A percentile compares a stretch with the other conserved stretches of the same genome.
Conservation (phyloP, 1,139 yeast species). For the Saccharomyces hybrid region DNA sequence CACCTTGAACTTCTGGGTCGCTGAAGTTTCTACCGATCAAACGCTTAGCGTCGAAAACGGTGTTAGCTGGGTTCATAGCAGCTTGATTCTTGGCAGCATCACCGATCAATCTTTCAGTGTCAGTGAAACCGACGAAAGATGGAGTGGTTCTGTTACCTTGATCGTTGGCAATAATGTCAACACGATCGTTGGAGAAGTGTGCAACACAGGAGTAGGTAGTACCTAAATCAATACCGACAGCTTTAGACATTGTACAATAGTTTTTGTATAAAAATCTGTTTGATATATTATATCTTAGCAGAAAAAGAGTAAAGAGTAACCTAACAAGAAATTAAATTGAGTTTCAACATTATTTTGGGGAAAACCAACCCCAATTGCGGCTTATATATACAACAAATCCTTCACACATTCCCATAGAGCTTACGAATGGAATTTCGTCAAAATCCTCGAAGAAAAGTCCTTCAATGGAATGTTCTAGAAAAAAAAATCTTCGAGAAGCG, state of each 20-base stretch:
- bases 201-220: constrained; percentile 98
- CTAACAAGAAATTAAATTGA: not conserved
- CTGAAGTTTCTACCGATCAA: constrained; percentile 91
- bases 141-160: constrained; percentile 99
- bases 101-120: constrained; percentile 96
- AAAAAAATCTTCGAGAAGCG: not conserved
- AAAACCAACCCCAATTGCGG: not conserved
- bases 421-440: not conserved
- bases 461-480: constrained; percentile 1
- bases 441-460: not conserved
- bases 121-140: constrained; percentile 96
- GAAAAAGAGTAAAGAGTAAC: not conserved
- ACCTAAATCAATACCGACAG: constrained; percentile 47
- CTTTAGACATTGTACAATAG: constrained; percentile 26
- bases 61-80: constrained; percentile 94
- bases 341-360: not conserved
- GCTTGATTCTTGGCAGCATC: constrained; percentile 99
- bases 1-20: constrained; percentile 90
- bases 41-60: constrained; percentile 98
- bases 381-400: not conserved
- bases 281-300: not conserved
- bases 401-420: not conserved
- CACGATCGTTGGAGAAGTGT: constrained; percentile 78
- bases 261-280: not conserved
- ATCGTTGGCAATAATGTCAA: constrained; percentile 95